phyloP scores from a whole-genome alignment of 139 green algal genomes.

The Gonium pectorale region DNA sequence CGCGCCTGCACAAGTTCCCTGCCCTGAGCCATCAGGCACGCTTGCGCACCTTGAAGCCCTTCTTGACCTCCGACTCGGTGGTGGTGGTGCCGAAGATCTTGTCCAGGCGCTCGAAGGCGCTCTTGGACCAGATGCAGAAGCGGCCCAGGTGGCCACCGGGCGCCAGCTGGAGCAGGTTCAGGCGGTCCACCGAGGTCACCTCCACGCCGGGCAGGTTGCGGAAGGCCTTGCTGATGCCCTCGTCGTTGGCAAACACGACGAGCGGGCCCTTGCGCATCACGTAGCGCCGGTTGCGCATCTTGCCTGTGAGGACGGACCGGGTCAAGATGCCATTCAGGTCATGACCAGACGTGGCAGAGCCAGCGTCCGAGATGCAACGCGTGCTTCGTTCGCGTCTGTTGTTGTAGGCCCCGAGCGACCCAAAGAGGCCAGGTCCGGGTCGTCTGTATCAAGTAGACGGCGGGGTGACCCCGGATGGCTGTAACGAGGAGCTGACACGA shows the following conservation, averaged over 20 bases:
- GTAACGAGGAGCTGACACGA: too few species aligned
- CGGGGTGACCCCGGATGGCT: too few species aligned
- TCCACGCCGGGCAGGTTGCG: conserved; percentile 98
- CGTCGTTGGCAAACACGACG: conserved; percentile 91
- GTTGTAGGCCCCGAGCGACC: too few species aligned
- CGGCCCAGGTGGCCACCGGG: conserved; percentile 97
- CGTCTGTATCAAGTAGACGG: too few species aligned
- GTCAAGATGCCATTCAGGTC: too few species aligned
- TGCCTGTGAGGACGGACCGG: conserved; percentile 64
- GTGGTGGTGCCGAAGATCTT: conserved; percentile 76
- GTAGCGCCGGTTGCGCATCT: conserved; percentile 98
- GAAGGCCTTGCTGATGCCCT: conserved; percentile 92
- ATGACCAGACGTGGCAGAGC: too few species aligned
- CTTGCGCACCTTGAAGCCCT: conserved; percentile 89
- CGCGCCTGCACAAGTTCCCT: too few species aligned
- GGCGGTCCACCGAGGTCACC: conserved; percentile 80
- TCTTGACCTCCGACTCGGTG: conserved; percentile 86
- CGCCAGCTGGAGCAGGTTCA: conserved; percentile 98
- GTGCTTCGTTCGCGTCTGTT: too few species aligned
- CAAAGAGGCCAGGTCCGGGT: too few species aligned
- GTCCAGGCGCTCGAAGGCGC: conserved; percentile 95
- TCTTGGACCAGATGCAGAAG: conserved; percentile 99
- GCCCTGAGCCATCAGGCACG: too few species aligned
- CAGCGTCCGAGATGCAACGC: too few species aligned
- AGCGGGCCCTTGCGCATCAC: conserved; percentile 94